Evolutionary conservation across 352 stramenopile species (phyloP).

Genomic region (Globisporangium polare): DNA sequence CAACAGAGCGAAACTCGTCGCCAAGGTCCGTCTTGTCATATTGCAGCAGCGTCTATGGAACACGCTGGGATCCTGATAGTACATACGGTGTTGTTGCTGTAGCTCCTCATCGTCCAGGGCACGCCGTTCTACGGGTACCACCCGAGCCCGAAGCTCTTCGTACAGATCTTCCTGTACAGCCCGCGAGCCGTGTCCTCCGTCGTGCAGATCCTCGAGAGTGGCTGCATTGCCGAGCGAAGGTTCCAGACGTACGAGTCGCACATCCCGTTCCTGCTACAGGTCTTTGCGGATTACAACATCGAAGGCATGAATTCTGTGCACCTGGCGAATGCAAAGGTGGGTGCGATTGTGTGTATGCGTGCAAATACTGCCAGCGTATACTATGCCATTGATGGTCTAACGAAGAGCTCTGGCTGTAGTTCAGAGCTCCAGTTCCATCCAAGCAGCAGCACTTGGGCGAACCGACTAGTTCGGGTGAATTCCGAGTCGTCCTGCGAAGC

Average conservation of each 20-base stretch:
- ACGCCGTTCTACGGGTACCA: slow-evolving; percentile 91
- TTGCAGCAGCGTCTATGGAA: not conserved
- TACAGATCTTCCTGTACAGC: slow-evolving; percentile 90
- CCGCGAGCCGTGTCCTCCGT: slow-evolving; percentile 52
- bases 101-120: slow-evolving; percentile 86
- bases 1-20: slow-evolving; percentile 38
- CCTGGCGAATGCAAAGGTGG: slow-evolving; percentile 64
- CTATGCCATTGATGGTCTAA: not conserved
- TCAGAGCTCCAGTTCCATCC: slow-evolving; percentile 59
- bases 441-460: slow-evolving; percentile 46
- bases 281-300: slow-evolving; percentile 91
- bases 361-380: not conserved
- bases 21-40: slow-evolving; percentile 41
- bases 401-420: slow-evolving; percentile 25
- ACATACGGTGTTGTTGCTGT: not conserved
- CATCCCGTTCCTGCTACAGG: slow-evolving; percentile 86
- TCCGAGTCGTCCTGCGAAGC: slow-evolving; percentile 29
- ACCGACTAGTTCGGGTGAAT: slow-evolving; percentile 12
- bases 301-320: slow-evolving; percentile 89
- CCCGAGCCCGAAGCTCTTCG: slow-evolving; percentile 61
- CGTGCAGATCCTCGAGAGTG: slow-evolving; percentile 83
- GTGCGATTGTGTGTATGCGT: not conserved
- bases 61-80: not conserved
- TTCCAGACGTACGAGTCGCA: slow-evolving; percentile 90
- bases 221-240: slow-evolving; percentile 51